These are phyloP conservation scores for Colletotrichum nymphaeae DNA, from an alignment of 2,329 filamentous ascomycete species.

Conservation along the genomic window DNA sequence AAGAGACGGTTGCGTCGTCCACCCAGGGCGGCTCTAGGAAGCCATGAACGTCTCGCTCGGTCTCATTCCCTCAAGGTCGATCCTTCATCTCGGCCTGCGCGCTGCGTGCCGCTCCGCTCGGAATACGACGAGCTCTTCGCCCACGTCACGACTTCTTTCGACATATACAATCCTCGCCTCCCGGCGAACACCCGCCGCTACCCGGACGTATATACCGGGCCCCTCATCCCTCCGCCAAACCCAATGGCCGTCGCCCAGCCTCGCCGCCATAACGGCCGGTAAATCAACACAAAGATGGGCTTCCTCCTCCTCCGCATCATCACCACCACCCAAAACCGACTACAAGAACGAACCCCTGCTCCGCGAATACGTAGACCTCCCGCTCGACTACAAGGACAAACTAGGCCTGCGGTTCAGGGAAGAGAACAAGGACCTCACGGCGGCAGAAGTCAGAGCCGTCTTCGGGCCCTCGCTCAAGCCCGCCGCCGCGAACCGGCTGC, in stretches of 20 bases:
- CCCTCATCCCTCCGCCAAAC: background rate
- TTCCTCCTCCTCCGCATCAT: constrained; percentile 9
- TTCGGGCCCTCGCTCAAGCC: constrained; percentile 62
- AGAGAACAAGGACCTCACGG: constrained; percentile 57
- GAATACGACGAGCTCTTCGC: background rate
- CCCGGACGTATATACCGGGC: constrained; percentile 20
- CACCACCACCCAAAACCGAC: constrained; percentile 27
- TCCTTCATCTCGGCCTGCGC: constrained; percentile 31
- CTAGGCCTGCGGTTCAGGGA: constrained; percentile 62
- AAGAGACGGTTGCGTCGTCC: no score
- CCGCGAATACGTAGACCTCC: constrained; percentile 69
- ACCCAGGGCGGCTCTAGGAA: constrained; percentile 3
- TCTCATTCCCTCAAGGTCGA: constrained; percentile 31
- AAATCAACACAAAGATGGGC: background rate
- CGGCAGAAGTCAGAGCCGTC: constrained; percentile 57
- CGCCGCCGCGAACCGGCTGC: constrained; percentile 61
- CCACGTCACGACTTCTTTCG: constrained; percentile 20
- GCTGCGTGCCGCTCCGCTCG: background rate
- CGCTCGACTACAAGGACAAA: constrained; percentile 65
- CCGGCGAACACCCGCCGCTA: background rate
- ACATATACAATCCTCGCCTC: background rate
- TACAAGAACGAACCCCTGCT: constrained; percentile 47
- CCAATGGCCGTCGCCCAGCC: constrained; percentile 25
- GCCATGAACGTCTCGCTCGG: constrained; percentile 35
- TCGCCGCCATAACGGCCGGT: background rate